Conservation (phyloP, 2,329 filamentous ascomycete species). For the Emergomyces africanus region DNA sequence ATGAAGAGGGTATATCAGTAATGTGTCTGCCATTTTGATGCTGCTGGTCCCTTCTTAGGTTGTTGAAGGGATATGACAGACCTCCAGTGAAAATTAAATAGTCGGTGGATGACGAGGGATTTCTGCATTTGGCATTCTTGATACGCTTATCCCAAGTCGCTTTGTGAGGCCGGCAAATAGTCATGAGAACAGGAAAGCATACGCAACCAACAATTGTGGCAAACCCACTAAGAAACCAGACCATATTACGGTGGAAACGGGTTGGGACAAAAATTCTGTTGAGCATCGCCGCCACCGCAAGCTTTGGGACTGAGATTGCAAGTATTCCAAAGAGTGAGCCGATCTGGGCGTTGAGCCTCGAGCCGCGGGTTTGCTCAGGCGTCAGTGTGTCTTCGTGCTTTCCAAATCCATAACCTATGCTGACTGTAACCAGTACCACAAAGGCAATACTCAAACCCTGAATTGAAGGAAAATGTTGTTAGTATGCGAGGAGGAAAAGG, state of each 20-base stretch:
- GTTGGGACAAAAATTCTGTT: conserved; percentile 28
- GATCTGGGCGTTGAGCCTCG: not conserved
- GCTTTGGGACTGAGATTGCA: conserved; percentile 31
- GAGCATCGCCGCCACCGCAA: conserved; percentile 30
- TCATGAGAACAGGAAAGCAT: conserved; percentile 31
- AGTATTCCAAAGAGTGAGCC: conserved; percentile 28
- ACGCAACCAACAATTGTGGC: conserved; percentile 21
- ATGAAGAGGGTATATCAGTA: not conserved
- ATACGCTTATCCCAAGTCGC: conserved; percentile 27
- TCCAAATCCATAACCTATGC: conserved; percentile 29
- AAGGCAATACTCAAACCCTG: conserved; percentile 24
- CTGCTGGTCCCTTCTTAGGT: not conserved
- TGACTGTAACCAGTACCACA: conserved; percentile 22
- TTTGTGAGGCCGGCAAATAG: conserved; percentile 29
- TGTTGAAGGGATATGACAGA: not conserved
- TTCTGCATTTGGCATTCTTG: conserved; percentile 3
- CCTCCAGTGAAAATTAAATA: not conserved
- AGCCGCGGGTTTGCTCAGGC: not conserved
- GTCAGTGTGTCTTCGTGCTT: conserved; percentile 24
- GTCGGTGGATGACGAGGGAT: not conserved
- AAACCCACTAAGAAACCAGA: conserved; percentile 25
- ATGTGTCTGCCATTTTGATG: not conserved
- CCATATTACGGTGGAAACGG: conserved; percentile 19
- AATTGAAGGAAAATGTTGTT: conserved; percentile 3
- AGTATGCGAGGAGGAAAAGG: not conserved